Evolutionary conservation across 1,284 basidiomycete species (phyloP), one percentile per base, ranked within the genome.

Genomic region (Porogramme epimiltina): DNA sequence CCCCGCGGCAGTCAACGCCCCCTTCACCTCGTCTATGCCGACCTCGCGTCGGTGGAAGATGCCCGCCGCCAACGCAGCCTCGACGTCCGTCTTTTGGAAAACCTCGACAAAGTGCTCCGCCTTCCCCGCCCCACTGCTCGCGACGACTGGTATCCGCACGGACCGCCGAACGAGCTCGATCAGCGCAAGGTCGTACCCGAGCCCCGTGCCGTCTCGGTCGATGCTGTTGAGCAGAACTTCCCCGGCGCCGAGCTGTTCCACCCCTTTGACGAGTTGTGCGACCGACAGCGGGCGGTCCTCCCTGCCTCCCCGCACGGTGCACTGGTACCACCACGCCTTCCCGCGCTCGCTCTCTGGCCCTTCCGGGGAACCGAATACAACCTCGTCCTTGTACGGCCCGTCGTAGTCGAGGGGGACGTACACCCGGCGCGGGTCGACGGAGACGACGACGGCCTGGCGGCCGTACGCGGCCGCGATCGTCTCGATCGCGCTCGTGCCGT

Each of bases 301-400:
- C 34, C 97, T 85, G 16, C 97, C 97, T 42, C 97, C 96, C 5
- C 89, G 92, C 48, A 98, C 90, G 13, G 97, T 99, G 70, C 96
- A 98, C 67, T 95, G 92, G 72, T 99, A 99, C 96, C 96, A 99
- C 95, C 97, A 98, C 41, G 85, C 85, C 68, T 88, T 87, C 51
- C 86, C 89, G 52, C 82, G 73, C 61, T 88, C 88, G 49, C 72
- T 74, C 65, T 77, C 78, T 36, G 70, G 67, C 11, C 76, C 73
- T 45, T 78, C 77, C 15, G 75, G 65, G 49, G 73, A 69, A 28
- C 85, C 82, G 38, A 76, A 72, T 16, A 92, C 70, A 37, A 96
- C 75, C 65, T 93, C 87, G 34, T 81, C 76, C 54, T 76, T 78
- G 70, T 85, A 84, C 9, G 84, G 81, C 36, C 92, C 93, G 55